A percentile compares a stretch with the other conserved stretches of the same genome.
These are phyloP conservation scores for Fraxinus quadrangulata DNA, from an alignment of 257 asterid genomes.

Conservation along the genomic window DNA sequence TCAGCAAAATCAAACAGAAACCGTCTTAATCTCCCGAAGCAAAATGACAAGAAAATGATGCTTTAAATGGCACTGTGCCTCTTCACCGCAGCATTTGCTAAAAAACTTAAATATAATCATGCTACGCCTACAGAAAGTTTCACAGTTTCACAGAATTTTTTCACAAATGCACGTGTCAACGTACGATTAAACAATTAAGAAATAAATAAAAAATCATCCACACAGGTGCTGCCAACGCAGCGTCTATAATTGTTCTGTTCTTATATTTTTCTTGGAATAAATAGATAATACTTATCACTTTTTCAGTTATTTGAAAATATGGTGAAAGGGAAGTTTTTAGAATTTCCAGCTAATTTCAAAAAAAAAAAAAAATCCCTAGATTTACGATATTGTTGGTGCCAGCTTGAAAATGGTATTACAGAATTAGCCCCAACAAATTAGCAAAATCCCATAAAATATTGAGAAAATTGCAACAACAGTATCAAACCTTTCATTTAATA, in stretches of 20 bases:
- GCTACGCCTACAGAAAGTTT: too few species aligned
- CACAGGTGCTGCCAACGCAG: too few species aligned
- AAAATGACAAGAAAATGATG: conserved; percentile 37
- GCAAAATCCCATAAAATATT: conserved; percentile 2
- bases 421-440: conserved; percentile 38
- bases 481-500: too few species aligned
- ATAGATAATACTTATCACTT: conserved; percentile 26
- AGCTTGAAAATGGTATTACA: conserved; percentile 43
- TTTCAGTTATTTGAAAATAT: background rate
- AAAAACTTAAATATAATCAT: background rate
- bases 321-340: background rate
- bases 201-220: too few species aligned
- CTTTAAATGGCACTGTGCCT: conserved; percentile 31
- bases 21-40: conserved; percentile 31
- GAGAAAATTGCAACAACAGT: background rate
- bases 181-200: too few species aligned
- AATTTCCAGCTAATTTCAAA: conserved; percentile 39
- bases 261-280: background rate
- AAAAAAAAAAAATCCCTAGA: conserved; percentile 38
- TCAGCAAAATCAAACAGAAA: conserved; percentile 25
- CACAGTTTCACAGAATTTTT: too few species aligned
- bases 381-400: conserved; percentile 62
- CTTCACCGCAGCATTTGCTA: conserved; percentile 22
- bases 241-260: too few species aligned
- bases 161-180: too few species aligned